A percentile compares a stretch with the other conserved stretches of the same genome.
These are phyloP conservation scores for Microbotryomycetes sp. DNA, from an alignment of 1,284 basidiomycete genomes.

Conservation along the genomic window DNA sequence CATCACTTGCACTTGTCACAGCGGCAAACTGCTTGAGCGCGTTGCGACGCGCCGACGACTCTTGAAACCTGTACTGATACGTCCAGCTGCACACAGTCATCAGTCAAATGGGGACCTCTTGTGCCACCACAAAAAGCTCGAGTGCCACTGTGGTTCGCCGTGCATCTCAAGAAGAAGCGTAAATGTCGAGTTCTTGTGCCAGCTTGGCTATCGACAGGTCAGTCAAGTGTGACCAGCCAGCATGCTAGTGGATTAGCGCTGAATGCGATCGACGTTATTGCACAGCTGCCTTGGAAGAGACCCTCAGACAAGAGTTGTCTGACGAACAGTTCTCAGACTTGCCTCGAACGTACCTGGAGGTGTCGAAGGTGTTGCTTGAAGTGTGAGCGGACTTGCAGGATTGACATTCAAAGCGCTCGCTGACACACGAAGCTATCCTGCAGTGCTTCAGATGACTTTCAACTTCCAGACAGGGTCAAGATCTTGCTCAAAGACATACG, in stretches of 20 bases:
- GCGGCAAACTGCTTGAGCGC: background rate
- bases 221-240: conserved; percentile 36
- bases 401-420: background rate
- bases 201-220: conserved; percentile 79
- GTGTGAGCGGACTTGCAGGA: conserved; percentile 53
- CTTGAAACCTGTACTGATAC: background rate
- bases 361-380: conserved; percentile 81
- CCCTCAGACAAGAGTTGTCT: conserved; percentile 39
- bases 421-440: background rate
- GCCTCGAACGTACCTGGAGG: conserved; percentile 74
- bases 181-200: conserved; percentile 89
- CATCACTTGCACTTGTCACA: background rate
- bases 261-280: conserved; percentile 3
- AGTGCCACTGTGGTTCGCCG: conserved; percentile 91
- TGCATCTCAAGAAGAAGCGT: conserved; percentile 85
- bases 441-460: conserved; percentile 84
- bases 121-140: conserved; percentile 72
- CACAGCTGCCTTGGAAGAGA: conserved; percentile 67
- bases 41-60: background rate
- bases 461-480: conserved; percentile 70
- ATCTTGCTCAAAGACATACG: conserved; percentile 85
- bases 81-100: background rate
- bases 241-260: background rate
- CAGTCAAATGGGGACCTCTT: conserved; percentile 70
- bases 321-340: conserved; percentile 39